These are phyloP conservation scores for Erysimum cheiranthoides DNA, from an alignment of 345 rosid genomes.

Conservation along the genomic window DNA sequence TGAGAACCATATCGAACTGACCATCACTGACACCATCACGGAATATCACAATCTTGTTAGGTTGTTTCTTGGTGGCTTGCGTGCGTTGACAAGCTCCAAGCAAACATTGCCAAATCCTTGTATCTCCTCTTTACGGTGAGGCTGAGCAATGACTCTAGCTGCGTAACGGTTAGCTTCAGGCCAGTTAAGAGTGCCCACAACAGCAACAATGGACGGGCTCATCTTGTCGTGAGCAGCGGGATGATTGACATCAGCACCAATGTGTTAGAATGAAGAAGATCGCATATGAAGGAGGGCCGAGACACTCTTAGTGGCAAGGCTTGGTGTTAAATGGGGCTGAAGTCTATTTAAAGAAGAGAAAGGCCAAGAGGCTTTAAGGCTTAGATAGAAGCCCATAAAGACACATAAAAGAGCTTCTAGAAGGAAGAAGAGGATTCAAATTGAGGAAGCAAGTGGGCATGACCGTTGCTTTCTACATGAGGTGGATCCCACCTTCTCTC, in stretches of 20 bases:
- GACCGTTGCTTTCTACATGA: no score
- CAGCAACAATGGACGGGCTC: conserved; percentile 87
- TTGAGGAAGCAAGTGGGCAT: no score
- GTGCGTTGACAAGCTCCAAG: conserved; percentile 63
- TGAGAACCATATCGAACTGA: conserved; percentile 92
- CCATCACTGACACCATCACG: conserved; percentile 95
- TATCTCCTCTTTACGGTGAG: conserved; percentile 70
- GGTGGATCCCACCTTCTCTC: no score
- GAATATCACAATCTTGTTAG: conserved; percentile 71
- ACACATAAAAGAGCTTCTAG: no score
- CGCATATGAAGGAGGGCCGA: no score
- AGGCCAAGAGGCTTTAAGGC: no score
- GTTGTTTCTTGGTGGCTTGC: conserved; percentile 56
- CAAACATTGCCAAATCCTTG: conserved; percentile 66
- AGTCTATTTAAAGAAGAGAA: no score
- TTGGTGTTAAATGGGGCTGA: no score
- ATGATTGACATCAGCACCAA: conserved; percentile 95
- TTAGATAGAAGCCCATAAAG: no score
- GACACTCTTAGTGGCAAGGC: no score
- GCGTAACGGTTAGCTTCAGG: conserved; percentile 89
- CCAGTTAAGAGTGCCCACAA: conserved; percentile 86
- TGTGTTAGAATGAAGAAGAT: no score
- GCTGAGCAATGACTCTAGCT: conserved; percentile 69
- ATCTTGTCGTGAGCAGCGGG: conserved; percentile 56
- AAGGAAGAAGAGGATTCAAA: no score